Evolutionary conservation across 2,329 filamentous ascomycete genomes (phyloP), one percentile per base, ranked within the genome.

Genomic region (Phialophora chinensis): DNA sequence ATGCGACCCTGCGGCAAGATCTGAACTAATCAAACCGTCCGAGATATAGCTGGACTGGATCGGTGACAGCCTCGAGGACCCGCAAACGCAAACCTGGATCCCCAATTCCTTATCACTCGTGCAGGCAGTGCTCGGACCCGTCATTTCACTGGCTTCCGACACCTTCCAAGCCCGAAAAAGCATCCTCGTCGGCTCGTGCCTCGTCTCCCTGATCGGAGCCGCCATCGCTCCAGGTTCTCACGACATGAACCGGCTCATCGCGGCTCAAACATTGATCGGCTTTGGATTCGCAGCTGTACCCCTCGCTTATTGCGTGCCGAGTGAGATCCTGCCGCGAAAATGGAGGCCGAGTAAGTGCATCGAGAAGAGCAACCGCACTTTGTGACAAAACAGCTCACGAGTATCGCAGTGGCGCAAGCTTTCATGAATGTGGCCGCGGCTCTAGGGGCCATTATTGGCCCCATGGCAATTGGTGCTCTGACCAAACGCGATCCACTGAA

Each of bases 161-260:
- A 71, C 69, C 31, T 71, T 71, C 38, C 69, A 69, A 60, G 69
- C 68, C 10, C 59, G 69, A 27, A 71, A 71, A 49, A 62, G 47
- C 23, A 66, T 71, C 14, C 65, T 71, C 14, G 63, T 71, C 31
- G 69, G 65, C 14, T 63, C 63, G 4, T 71, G 25, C 8, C 44
- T 66, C 12, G 27, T 66, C 12, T 66, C 69, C 0, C 58, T 71
- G 23, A 55, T 71, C 27, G 69, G 69, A 17, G 38, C 63, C 7
- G 69, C 65, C 49, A 71, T 71, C 33, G 68, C 69, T 10, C 68
- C 69, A 5, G 69, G 69, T 10, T 69, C 69, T 14, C 52, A 55
- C 54, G 31, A 57, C 35, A 69, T 71, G 20, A 61, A 68, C 61
- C 55, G 68, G 49, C 55, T 71, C 20, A 71, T 71, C 35, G 69